Evolutionary conservation across 257 asterid genomes (phyloP), one percentile per base, ranked within the genome.

Genomic region (Dorcoceras hygrometricum): DNA sequence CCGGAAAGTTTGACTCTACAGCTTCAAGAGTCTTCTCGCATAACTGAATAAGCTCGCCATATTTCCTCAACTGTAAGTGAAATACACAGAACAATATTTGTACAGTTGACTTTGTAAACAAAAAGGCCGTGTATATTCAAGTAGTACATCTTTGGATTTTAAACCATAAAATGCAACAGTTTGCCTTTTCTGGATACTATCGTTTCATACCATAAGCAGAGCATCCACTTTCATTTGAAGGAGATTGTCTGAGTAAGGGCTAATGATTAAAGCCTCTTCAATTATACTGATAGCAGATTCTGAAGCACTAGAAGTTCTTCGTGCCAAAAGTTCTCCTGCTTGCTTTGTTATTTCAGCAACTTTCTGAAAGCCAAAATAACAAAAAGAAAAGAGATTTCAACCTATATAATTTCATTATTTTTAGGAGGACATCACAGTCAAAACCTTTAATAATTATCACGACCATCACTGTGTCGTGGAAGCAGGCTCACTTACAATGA

Each of bases 211-310:
- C 97, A 75, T 75, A 73, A 88, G 83, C 83, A 94, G 95, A 78
- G 91, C 86, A 64, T 84, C 89, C 68, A 80, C 97, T 80, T 94
- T 94, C 86, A 78, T 82, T 73, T 88, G 91, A 71, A 90, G 83
- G 66, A 94, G 76, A 56, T 75, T 77, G 60, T 78, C 91, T 6
- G 95, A 84, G 63, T 71, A 79, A 65, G 91, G 77, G 84, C 99
- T 87, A 73, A 90, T 88, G 23, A 28, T 32, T 79, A 94, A 82
- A 68, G 87, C 96, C 80, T 88, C 93, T 55, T 86, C 73, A 76
- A 94, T 79, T 63, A 84, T 70, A 74, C 74, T 73, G 81, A 85
- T 61, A 56, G 95, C 97, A 75, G 67, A 71, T 28, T 87, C 96
- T 19, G 80, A 67, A 77, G 85, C 95, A 80, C 69, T 68, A 55